These are phyloP conservation scores for Umbelopsis ramanniana DNA, from an alignment of 192 early-diverging fungal genomes.

Conservation along the genomic window DNA sequence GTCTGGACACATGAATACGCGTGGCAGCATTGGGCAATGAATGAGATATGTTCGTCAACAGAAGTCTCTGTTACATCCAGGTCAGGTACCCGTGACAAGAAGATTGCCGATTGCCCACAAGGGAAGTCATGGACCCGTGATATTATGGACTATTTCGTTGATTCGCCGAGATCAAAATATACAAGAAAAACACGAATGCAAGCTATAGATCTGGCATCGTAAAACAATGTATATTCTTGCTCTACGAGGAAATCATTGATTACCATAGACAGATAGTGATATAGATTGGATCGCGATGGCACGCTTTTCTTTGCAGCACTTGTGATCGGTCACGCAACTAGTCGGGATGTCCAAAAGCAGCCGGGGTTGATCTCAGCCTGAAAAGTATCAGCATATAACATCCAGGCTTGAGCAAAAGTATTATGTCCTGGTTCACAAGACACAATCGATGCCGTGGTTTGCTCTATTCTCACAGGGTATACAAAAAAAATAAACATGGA, in stretches of 20 bases:
- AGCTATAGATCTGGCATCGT: neutral
- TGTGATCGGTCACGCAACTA: neutral
- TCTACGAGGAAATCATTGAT: neutral
- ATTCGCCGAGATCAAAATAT: neutral
- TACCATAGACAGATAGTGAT: neutral
- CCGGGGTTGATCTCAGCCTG: neutral
- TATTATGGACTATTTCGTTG: neutral
- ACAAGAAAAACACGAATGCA: neutral
- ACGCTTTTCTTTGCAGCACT: neutral
- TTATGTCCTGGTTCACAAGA: neutral
- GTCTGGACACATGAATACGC: too few species aligned
- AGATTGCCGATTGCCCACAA: neutral
- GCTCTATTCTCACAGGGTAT: too few species aligned
- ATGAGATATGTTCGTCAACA: too few species aligned
- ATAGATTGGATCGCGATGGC: neutral
- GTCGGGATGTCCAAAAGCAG: neutral
- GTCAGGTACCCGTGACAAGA: neutral
- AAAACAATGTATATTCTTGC: neutral
- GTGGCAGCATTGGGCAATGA: too few species aligned
- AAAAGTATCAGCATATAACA: neutral
- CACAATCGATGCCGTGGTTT: neutral
- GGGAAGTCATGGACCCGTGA: neutral
- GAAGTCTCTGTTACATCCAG: too few species aligned
- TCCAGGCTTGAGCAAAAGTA: neutral
- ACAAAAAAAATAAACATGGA: too few species aligned